phyloP scores from a whole-genome alignment of 1,284 basidiomycete genomes.

The Boletellus sp. region DNA sequence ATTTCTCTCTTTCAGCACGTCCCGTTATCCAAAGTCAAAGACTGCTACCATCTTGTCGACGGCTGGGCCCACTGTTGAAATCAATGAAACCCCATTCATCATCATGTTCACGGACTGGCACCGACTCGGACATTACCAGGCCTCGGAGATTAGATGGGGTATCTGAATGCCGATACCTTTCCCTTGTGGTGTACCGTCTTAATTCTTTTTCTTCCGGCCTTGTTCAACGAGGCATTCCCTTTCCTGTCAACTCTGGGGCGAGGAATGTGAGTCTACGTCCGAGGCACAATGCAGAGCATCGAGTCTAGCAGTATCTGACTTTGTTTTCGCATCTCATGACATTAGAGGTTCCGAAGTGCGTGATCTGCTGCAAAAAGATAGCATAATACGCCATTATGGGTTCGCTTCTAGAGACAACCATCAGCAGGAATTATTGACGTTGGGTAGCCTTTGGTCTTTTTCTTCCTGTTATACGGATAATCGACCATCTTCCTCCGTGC shows the following conservation, averaged over 20 bases:
- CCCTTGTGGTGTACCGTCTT: slow-evolving; percentile 12
- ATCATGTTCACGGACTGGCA: slow-evolving; percentile 52
- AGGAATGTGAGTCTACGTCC: slow-evolving; percentile 74
- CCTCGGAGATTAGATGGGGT: slow-evolving; percentile 59
- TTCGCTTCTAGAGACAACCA: slow-evolving; percentile 52
- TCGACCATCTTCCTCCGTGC: slow-evolving; percentile 72
- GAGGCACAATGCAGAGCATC: slow-evolving; percentile 68
- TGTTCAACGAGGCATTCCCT: not conserved
- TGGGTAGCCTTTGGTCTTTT: slow-evolving; percentile 75
- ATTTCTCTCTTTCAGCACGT: slow-evolving; percentile 67
- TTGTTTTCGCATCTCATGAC: slow-evolving; percentile 70
- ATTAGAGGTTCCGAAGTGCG: slow-evolving; percentile 69
- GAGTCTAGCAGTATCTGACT: slow-evolving; percentile 64
- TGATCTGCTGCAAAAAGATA: not conserved
- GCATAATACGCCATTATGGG: not conserved
- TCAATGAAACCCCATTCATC: slow-evolving; percentile 57
- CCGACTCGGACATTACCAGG: slow-evolving; percentile 38
- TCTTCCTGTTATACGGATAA: slow-evolving; percentile 65
- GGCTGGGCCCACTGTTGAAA: slow-evolving; percentile 41
- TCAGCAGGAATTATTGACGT: slow-evolving; percentile 65
- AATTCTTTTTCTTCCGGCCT: no score
- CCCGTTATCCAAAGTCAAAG: slow-evolving; percentile 27
- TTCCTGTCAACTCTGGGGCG: slow-evolving; percentile 63
- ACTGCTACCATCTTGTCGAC: slow-evolving; percentile 34
- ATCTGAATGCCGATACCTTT: slow-evolving; percentile 40